A percentile compares a stretch with the other conserved stretches of the same genome.
These are phyloP conservation scores for Iris pallida DNA, from an alignment of 116 monocot genomes.

Conservation along the genomic window DNA sequence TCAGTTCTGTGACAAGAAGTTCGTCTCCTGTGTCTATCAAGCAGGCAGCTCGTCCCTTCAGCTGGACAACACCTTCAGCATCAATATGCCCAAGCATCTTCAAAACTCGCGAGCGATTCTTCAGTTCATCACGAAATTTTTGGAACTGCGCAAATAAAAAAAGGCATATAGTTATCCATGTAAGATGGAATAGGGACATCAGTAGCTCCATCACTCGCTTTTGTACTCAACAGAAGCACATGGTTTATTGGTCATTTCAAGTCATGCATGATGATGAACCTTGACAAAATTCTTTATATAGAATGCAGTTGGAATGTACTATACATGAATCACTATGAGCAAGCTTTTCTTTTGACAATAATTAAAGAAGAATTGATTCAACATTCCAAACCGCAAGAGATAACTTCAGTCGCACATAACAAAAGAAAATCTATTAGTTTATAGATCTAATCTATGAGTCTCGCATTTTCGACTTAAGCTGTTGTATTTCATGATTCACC, in stretches of 20 bases:
- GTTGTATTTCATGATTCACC: conserved; percentile 93
- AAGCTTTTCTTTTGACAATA: no score
- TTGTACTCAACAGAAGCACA: conserved; percentile 3
- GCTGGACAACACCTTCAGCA: conserved; percentile 89
- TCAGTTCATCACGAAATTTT: conserved; percentile 98
- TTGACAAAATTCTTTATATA: no score
- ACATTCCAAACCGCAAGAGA: background rate
- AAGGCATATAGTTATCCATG: background rate
- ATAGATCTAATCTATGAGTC: conserved; percentile 72
- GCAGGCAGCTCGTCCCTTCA: conserved; percentile 98
- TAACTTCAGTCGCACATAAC: background rate
- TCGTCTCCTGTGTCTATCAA: conserved; percentile 98
- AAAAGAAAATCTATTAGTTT: background rate
- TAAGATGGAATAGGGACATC: background rate
- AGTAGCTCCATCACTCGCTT: background rate
- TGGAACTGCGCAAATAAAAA: conserved; percentile 52
- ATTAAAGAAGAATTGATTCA: no score
- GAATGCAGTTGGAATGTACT: no score
- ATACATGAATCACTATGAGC: no score
- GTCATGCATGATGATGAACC: no score
- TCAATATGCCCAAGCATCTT: conserved; percentile 98
- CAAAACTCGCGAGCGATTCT: conserved; percentile 86
- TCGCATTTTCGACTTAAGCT: conserved; percentile 80
- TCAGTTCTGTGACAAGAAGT: conserved; percentile 94
- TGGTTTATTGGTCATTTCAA: background rate